Percentiles rank a stretch among this genome's conserved stretches.
Evolutionary conservation across 192 early-diverging fungal species (phyloP).

Genomic region (Dissophora ornata): DNA sequence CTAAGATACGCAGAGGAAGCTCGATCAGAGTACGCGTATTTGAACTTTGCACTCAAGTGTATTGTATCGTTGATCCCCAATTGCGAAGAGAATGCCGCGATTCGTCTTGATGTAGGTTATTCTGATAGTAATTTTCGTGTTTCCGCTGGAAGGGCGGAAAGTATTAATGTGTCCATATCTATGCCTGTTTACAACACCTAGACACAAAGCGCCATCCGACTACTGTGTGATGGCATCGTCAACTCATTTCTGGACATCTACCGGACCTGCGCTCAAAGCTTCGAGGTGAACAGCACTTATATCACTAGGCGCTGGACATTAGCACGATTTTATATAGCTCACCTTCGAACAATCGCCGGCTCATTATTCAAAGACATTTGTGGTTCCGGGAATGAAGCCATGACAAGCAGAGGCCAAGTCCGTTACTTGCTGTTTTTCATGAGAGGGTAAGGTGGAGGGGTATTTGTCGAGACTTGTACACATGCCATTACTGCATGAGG

Average conservation of each 20-base stretch:
- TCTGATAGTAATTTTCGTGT: no score
- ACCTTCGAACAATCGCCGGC: constrained; percentile 6
- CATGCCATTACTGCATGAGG: no score
- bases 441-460: constrained; percentile 26
- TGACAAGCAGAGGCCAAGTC: constrained; percentile 8
- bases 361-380: constrained; percentile 23
- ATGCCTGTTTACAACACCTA: background rate
- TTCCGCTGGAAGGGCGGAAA: no score
- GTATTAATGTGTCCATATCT: no score
- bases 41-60: constrained; percentile 22
- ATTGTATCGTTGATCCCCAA: constrained; percentile 12
- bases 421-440: constrained; percentile 33
- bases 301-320: constrained; percentile 17
- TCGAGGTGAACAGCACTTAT: constrained; percentile 2
- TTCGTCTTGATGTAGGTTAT: constrained; percentile 24
- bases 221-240: constrained; percentile 22
- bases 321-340: constrained; percentile 17
- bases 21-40: constrained; percentile 17
- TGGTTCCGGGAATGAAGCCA: background rate
- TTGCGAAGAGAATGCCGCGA: constrained; percentile 11
- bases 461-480: no score
- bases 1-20: constrained; percentile 23
- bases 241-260: constrained; percentile 13
- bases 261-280: background rate
- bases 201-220: background rate